Evolutionary conservation across 306 rosid genomes (phyloP).

Genomic region (Prunus davidiana): DNA sequence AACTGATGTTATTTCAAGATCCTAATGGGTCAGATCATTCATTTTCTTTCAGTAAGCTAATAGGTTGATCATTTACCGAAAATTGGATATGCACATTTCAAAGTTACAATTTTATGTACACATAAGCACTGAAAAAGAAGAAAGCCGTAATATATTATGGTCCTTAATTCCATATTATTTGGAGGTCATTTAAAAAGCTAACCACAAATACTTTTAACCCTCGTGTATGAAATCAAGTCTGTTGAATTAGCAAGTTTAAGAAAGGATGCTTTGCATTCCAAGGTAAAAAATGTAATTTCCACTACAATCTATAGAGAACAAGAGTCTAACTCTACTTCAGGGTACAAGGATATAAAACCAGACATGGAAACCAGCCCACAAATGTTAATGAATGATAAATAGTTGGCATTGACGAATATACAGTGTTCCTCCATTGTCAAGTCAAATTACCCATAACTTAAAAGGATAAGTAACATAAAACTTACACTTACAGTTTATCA

Average conservation of each 20-base stretch:
- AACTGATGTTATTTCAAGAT: conserved; percentile 18
- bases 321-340: neutral
- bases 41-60: neutral
- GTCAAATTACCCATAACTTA: neutral
- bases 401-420: neutral
- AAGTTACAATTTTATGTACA: neutral
- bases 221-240: neutral
- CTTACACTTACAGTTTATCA: neutral
- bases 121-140: neutral
- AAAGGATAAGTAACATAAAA: neutral
- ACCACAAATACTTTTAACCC: neutral
- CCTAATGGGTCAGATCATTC: neutral
- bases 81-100: neutral
- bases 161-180: neutral
- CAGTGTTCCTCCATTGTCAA: neutral
- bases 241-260: neutral
- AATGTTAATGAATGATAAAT: neutral
- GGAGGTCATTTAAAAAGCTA: neutral
- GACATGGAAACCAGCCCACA: neutral
- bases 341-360: neutral
- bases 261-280: neutral
- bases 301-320: neutral
- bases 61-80: neutral
- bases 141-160: neutral
- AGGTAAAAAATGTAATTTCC: neutral